Conservation (phyloP, 371 early-diverging fungal species). For the Sanchytrium tribonematis region DNA sequence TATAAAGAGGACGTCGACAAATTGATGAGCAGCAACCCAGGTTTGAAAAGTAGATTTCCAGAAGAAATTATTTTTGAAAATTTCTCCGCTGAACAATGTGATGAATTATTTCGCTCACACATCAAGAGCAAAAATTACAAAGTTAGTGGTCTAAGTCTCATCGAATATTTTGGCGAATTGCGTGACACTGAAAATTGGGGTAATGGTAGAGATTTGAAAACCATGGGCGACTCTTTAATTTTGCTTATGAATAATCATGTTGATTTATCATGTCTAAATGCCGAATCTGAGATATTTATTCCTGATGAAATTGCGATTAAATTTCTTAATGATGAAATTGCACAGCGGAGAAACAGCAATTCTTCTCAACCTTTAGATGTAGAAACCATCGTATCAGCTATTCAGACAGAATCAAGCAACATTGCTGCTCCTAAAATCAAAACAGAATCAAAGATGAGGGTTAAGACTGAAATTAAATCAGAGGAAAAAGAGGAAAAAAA, state of each 20-base stretch:
- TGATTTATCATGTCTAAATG: background rate
- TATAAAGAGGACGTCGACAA: slow-evolving; percentile 9
- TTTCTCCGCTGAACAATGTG: slow-evolving; percentile 7
- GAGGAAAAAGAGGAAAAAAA: background rate
- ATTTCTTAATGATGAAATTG: background rate
- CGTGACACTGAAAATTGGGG: slow-evolving; percentile 8
- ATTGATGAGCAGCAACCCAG: slow-evolving; percentile 11
- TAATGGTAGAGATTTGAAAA: slow-evolving; percentile 10
- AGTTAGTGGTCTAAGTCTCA: background rate
- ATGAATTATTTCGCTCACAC: slow-evolving; percentile 3
- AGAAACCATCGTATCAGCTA: background rate
- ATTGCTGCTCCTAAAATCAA: background rate
- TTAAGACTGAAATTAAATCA: background rate
- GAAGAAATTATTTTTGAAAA: slow-evolving; percentile 10
- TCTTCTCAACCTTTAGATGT: background rate
- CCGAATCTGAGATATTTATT: background rate
- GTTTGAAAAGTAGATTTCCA: slow-evolving; percentile 10
- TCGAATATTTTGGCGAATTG: slow-evolving; percentile 4
- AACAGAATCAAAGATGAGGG: background rate
- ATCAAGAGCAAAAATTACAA: slow-evolving; percentile 1
- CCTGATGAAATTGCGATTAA: background rate
- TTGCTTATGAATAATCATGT: background rate
- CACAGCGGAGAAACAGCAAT: background rate
- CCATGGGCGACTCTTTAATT: background rate
- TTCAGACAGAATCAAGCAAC: background rate